These are phyloP conservation scores for Cenchrus purpureus DNA, from an alignment of 176 grass and related monocot genomes.

Conservation along the genomic window DNA sequence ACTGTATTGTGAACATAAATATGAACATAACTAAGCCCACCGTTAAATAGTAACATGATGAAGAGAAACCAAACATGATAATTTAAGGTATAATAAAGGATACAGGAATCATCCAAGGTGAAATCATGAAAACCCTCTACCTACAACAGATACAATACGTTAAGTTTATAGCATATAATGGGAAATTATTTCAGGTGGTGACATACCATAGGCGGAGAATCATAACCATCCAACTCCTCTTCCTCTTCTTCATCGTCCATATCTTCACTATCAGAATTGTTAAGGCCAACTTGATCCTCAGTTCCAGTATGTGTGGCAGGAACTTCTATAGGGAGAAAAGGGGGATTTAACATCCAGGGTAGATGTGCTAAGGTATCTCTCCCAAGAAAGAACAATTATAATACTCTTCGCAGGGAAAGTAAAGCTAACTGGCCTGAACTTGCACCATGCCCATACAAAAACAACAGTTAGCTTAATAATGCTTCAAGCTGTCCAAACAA, in stretches of 20 bases:
- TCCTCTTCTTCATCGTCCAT: slow-evolving; percentile 70
- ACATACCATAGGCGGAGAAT: slow-evolving; percentile 61
- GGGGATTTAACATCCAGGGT: slow-evolving; percentile 24
- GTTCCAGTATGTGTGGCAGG: slow-evolving; percentile 33
- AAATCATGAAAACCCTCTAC: slow-evolving; percentile 52
- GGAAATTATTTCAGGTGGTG: slow-evolving; percentile 26
- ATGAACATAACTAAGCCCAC: neutral
- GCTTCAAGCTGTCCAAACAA: neutral
- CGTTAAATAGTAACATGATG: neutral
- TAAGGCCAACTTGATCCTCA: slow-evolving; percentile 51
- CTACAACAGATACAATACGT: slow-evolving; percentile 37
- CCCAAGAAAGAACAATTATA: slow-evolving; percentile 7
- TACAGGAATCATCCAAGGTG: slow-evolving; percentile 52
- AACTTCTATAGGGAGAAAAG: slow-evolving; percentile 33
- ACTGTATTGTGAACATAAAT: neutral
- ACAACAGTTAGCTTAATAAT: slow-evolving; percentile 19
- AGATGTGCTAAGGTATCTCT: neutral
- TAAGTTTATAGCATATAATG: slow-evolving; percentile 26
- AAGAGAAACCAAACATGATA: neutral
- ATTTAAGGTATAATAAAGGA: slow-evolving; percentile 46
- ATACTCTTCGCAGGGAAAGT: neutral
- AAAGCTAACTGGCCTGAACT: slow-evolving; percentile 1
- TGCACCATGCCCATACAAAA: slow-evolving; percentile 22
- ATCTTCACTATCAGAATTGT: slow-evolving; percentile 61
- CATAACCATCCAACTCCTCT: slow-evolving; percentile 64